Conservation (phyloP, 345 rosid genomes). For the Melaleuca quinquenervia region DNA sequence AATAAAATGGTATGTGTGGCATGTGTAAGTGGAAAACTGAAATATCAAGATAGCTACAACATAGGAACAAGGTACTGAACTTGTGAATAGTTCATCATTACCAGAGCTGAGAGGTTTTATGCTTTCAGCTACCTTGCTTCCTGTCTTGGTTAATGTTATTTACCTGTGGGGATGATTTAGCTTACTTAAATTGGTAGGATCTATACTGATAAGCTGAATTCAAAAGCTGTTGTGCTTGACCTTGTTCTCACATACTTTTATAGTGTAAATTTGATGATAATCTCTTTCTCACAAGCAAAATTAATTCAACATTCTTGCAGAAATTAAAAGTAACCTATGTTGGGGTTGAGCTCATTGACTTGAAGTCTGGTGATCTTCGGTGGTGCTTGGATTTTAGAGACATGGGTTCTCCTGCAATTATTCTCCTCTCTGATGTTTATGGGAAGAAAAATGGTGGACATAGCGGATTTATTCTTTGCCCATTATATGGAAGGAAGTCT, state of each 20-base stretch:
- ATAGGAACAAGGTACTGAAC: background rate
- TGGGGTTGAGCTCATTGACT: slow-evolving; percentile 77
- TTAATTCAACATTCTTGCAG: slow-evolving; percentile 21
- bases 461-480: slow-evolving; percentile 82
- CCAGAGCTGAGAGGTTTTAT: background rate
- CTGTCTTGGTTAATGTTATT: background rate
- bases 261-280: background rate
- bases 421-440: slow-evolving; percentile 64
- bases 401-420: slow-evolving; percentile 78
- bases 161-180: background rate
- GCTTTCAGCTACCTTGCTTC: background rate
- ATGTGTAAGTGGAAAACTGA: background rate
- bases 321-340: slow-evolving; percentile 83
- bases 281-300: background rate
- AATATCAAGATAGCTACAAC: background rate
- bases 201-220: background rate
- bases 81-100: background rate
- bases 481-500: slow-evolving; percentile 90
- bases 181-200: background rate
- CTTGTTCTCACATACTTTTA: background rate
- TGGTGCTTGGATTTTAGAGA: slow-evolving; percentile 99
- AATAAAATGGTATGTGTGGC: background rate
- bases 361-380: slow-evolving; percentile 64
- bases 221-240: background rate
- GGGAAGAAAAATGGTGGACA: slow-evolving; percentile 51